Conservation (phyloP, 352 stramenopile genomes). For the Phytophthora colocasiae region DNA sequence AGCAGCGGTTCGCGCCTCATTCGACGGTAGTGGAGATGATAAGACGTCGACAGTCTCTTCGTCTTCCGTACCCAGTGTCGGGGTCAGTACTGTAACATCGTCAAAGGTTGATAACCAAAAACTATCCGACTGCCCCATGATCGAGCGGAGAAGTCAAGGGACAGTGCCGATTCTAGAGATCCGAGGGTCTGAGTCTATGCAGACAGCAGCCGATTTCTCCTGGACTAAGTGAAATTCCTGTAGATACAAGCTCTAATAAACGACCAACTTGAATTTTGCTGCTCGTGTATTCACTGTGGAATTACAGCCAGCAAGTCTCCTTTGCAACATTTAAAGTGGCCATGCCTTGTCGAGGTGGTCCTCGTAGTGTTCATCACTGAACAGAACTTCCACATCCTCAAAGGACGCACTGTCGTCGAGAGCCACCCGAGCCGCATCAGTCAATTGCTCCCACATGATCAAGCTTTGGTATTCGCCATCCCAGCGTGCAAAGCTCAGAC, state of each 20-base stretch:
- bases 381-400: slow-evolving; percentile 1
- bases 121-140: slow-evolving; percentile 46
- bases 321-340: slow-evolving; percentile 1
- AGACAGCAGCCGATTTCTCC: slow-evolving; percentile 15
- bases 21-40: slow-evolving; percentile 19
- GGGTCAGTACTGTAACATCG: neutral
- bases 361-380: slow-evolving; percentile 10
- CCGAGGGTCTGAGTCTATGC: slow-evolving; percentile 35
- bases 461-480: slow-evolving; percentile 12
- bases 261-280: too few relatives aligned
- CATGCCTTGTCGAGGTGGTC: slow-evolving; percentile 1
- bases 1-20: slow-evolving; percentile 13
- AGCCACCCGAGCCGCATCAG: slow-evolving; percentile 6
- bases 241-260: too few relatives aligned
- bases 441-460: slow-evolving; percentile 25
- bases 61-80: slow-evolving; percentile 13
- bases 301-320: neutral
- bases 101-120: slow-evolving; percentile 8
- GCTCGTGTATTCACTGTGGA: too few relatives aligned
- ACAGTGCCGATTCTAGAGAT: slow-evolving; percentile 45
- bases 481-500: neutral
- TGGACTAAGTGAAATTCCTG: slow-evolving; percentile 15
- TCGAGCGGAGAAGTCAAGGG: slow-evolving; percentile 44
- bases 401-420: slow-evolving; percentile 9
- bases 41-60: slow-evolving; percentile 19